Percentiles rank a stretch among this genome's conserved stretches.
phyloP scores from a whole-genome alignment of 2,329 filamentous ascomycete genomes.

The Talaromyces verruculosus region DNA sequence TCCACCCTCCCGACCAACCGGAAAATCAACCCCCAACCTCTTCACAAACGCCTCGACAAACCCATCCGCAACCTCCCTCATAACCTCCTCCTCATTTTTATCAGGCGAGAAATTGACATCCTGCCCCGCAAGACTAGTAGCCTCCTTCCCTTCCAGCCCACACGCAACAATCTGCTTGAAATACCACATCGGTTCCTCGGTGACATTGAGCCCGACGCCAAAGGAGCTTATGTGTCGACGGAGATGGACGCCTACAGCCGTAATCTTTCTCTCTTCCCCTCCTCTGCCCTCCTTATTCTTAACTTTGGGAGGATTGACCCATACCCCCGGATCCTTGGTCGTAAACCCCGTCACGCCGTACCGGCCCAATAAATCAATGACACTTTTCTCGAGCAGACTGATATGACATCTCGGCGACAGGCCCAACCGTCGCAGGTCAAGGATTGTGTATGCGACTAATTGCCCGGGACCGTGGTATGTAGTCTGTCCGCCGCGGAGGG shows the following conservation, averaged over 20 bases:
- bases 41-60: conserved; percentile 44
- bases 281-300: no score
- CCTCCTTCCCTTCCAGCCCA: conserved; percentile 74
- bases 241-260: conserved; percentile 88
- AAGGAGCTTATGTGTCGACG: conserved; percentile 78
- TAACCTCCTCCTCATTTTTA: conserved; percentile 40
- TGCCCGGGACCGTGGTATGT: conserved; percentile 97
- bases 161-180: conserved; percentile 79
- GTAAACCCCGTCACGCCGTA: conserved; percentile 64
- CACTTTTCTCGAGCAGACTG: conserved; percentile 70
- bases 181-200: conserved; percentile 63
- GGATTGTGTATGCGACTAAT: conserved; percentile 83
- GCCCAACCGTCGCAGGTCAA: conserved; percentile 71
- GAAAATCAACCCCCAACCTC: conserved; percentile 27
- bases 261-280: conserved; percentile 81
- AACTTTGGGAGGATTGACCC: conserved; percentile 58
- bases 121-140: conserved; percentile 70
- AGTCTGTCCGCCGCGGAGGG: conserved; percentile 82
- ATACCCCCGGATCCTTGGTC: conserved; percentile 80
- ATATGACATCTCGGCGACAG: conserved; percentile 76
- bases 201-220: conserved; percentile 69
- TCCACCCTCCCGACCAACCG: conserved; percentile 8
- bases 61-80: conserved; percentile 41
- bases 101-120: conserved; percentile 26
- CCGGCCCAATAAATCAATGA: conserved; percentile 63